phyloP scores from a whole-genome alignment of 768 basidiomycete species.

The Tephrocybe sp. region DNA sequence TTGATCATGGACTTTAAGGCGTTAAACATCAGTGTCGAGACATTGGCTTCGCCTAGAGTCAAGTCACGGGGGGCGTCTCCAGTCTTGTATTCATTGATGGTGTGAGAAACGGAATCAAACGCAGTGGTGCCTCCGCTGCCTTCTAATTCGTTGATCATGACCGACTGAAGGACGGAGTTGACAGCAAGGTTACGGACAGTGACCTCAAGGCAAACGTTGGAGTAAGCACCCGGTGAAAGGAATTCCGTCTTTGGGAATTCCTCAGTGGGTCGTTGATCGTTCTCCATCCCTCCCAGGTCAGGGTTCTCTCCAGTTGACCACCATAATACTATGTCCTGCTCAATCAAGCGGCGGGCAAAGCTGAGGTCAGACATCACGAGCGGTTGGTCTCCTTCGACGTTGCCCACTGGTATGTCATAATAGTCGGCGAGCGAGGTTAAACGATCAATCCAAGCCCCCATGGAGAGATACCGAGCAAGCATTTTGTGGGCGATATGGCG shows the following conservation, averaged over 20 bases:
- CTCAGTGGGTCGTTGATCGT: constrained; percentile 74
- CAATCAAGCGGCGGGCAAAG: constrained; percentile 83
- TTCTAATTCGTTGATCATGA: constrained; percentile 95
- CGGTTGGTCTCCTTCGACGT: constrained; percentile 88
- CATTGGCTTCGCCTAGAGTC: constrained; percentile 84
- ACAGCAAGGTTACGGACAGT: constrained; percentile 91
- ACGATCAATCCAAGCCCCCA: constrained; percentile 80
- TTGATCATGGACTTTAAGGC: constrained; percentile 88
- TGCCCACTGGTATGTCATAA: constrained; percentile 91
- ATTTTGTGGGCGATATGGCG: constrained; percentile 78
- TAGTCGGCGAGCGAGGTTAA: constrained; percentile 81
- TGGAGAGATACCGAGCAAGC: constrained; percentile 75
- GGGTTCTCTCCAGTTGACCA: constrained; percentile 91
- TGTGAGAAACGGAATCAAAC: constrained; percentile 91
- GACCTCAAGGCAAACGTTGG: constrained; percentile 90
- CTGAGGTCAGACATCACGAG: constrained; percentile 87
- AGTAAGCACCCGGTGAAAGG: constrained; percentile 80
- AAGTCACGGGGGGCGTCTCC: constrained; percentile 70
- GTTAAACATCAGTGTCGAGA: constrained; percentile 84
- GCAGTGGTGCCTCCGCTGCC: constrained; percentile 92
- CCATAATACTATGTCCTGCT: constrained; percentile 93
- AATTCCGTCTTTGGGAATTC: constrained; percentile 87
- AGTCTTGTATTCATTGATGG: constrained; percentile 83
- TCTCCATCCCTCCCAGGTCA: constrained; percentile 91
- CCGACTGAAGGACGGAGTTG: constrained; percentile 90